phyloP scores from a whole-genome alignment of 768 basidiomycete species.

The Hypholoma sublateritium region DNA sequence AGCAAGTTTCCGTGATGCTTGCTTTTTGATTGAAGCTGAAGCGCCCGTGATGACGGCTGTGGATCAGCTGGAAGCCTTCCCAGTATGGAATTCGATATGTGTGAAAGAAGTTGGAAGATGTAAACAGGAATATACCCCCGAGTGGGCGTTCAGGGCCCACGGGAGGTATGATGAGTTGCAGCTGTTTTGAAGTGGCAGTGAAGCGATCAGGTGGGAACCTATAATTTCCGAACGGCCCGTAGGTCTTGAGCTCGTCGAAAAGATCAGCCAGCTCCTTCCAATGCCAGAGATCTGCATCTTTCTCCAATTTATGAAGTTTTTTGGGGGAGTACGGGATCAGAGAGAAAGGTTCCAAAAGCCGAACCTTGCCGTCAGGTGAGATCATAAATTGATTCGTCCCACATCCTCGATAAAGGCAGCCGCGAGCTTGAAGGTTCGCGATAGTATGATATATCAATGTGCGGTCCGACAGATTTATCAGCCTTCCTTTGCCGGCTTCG shows the following conservation, averaged over 20 bases:
- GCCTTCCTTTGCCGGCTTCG: slow-evolving; percentile 1
- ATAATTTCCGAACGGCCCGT: not conserved
- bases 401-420: slow-evolving; percentile 2
- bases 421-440: not conserved
- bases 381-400: slow-evolving; percentile 1
- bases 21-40: not conserved
- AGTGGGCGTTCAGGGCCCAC: not conserved
- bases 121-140: not conserved
- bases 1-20: not conserved
- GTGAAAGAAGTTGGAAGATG: not conserved
- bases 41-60: not conserved
- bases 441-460: not conserved
- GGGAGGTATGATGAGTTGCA: not conserved
- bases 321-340: not conserved
- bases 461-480: not conserved
- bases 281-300: not conserved
- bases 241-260: not conserved
- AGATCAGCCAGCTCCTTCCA: not conserved
- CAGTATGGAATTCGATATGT: not conserved
- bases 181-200: not conserved
- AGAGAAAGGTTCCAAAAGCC: not conserved
- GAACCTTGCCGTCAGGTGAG: slow-evolving; percentile 2
- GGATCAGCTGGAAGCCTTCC: not conserved
- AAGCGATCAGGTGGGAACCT: slow-evolving; percentile 2
- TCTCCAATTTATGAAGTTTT: not conserved